Percentiles rank a stretch among this genome's conserved stretches.
phyloP scores from a whole-genome alignment of 768 basidiomycete genomes.

The Suillus fuscotomentosus region DNA sequence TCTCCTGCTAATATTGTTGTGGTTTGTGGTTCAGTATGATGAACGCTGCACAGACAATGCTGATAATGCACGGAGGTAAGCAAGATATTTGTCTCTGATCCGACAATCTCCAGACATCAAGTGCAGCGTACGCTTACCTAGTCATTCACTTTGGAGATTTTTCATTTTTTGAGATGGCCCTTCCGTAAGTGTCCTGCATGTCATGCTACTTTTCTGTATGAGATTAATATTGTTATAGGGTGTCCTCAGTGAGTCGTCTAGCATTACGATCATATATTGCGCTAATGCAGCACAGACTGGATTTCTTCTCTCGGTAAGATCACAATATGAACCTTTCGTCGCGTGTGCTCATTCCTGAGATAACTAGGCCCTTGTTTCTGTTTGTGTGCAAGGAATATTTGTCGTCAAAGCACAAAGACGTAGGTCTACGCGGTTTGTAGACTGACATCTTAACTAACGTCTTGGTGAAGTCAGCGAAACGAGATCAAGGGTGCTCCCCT shows the following conservation, averaged over 20 bases:
- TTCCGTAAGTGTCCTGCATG: background rate
- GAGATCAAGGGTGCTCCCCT: background rate
- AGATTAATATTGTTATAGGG: background rate
- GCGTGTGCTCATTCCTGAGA: background rate
- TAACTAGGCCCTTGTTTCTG: background rate
- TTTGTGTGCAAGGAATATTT: constrained; percentile 1
- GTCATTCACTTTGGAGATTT: background rate
- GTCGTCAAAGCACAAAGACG: background rate
- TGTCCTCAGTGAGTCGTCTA: background rate
- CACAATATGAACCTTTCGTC: background rate
- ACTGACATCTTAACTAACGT: background rate
- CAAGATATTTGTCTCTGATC: background rate
- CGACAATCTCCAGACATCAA: background rate
- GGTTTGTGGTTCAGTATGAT: background rate
- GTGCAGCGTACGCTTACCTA: background rate
- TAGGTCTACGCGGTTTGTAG: background rate
- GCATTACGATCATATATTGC: background rate
- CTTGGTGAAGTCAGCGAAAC: background rate
- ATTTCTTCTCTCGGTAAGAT: constrained; percentile 2
- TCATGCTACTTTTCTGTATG: background rate
- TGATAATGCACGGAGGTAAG: constrained; percentile 3
- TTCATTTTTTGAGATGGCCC: background rate
- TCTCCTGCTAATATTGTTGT: background rate
- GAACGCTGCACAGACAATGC: background rate
- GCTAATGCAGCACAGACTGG: background rate